Base-by-base conservation (phyloP, 768 basidiomycete genomes). In the Leccinum ochraceum region DNA sequence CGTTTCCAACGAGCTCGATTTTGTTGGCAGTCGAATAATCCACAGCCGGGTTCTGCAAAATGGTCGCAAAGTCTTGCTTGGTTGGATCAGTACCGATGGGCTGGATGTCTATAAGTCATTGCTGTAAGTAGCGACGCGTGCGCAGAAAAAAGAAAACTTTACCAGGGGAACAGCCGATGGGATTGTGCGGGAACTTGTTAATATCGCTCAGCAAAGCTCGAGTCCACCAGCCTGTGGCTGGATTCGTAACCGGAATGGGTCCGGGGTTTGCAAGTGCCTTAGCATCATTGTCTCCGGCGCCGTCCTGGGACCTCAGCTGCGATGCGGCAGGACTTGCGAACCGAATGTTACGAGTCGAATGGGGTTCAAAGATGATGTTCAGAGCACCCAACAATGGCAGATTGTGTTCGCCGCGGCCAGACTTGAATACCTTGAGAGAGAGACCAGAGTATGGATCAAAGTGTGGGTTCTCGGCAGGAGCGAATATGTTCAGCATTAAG, bases 181-280 rank as follows among this genome's bases (percentile, higher is more conserved):
- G 26, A 53, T 30, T 10, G 9, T 36, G 56, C 26, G 62, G 60
- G 53, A 63, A 63, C 13, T 46, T 42, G 20, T 63, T 60, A 5
- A 2, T 34, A 32, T 57, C 56, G 0, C 1, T 14, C 32, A 42
- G 4, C 3, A 0, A 0, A 5, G 54, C 32, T 30, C 62, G 34
- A 51, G 56, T 60, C 62, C 62, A 63, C 62, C 62, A 63, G 2
- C 62, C 62, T 3, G 62, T 63, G 14, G 60, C 56, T 17, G 62
- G 62, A 22, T 26, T 63, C 36, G 62, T 63, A 16, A 44, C 11
- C 9, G 62, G 60, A 6, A 63, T 61, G 6, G 60, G 9, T 50
- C 49, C 49, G 7, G 49, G 4, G 11, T 14, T 9, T 26, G 13
- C 26, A 16, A 26, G 49, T 50, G 49, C 13, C 7, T 50, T 37